A percentile compares a stretch with the other conserved stretches of the same genome.
These are phyloP conservation scores for Punctularia strigosozonata DNA, from an alignment of 768 basidiomycete genomes.

Conservation along the genomic window DNA sequence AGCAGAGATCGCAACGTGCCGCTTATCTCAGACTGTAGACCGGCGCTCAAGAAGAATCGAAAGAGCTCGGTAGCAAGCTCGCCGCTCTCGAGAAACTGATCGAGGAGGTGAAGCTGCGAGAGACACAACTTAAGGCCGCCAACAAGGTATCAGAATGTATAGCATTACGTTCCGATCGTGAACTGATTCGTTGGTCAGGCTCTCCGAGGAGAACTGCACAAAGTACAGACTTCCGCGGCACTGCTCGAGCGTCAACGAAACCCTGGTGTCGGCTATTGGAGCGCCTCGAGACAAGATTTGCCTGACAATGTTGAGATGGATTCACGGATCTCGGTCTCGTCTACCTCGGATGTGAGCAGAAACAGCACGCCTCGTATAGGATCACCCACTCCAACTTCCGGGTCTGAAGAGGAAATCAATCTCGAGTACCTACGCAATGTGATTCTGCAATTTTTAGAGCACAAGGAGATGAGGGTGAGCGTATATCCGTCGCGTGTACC, in stretches of 20 bases:
- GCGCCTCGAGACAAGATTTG: conserved; percentile 27
- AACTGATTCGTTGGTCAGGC: conserved; percentile 35
- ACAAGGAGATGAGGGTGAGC: conserved; percentile 94
- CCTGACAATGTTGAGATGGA: conserved; percentile 13
- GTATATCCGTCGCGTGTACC: not conserved
- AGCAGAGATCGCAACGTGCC: no score
- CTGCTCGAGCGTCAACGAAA: conserved; percentile 84
- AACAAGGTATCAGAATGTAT: conserved; percentile 54
- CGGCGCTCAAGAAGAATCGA: conserved; percentile 29
- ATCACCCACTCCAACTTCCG: conserved; percentile 18
- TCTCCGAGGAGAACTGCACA: conserved; percentile 87
- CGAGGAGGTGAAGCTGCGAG: conserved; percentile 62
- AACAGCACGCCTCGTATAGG: conserved; percentile 17
- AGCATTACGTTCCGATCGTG: not conserved
- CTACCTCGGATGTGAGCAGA: conserved; percentile 22
- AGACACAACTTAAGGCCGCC: conserved; percentile 54
- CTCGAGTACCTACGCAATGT: conserved; percentile 94
- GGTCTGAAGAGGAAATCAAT: conserved; percentile 85
- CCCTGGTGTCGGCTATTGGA: conserved; percentile 93
- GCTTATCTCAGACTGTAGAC: conserved; percentile 20
- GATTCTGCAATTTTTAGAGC: conserved; percentile 93
- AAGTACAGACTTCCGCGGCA: conserved; percentile 88
- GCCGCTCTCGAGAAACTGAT: conserved; percentile 49
- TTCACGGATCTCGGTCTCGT: conserved; percentile 26
- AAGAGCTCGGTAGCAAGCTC: conserved; percentile 38